A percentile compares a stretch with the other conserved stretches of the same genome.
These are phyloP conservation scores for Sarocladiaceae sp. DNA, from an alignment of 2,329 filamentous ascomycete genomes.

Conservation along the genomic window DNA sequence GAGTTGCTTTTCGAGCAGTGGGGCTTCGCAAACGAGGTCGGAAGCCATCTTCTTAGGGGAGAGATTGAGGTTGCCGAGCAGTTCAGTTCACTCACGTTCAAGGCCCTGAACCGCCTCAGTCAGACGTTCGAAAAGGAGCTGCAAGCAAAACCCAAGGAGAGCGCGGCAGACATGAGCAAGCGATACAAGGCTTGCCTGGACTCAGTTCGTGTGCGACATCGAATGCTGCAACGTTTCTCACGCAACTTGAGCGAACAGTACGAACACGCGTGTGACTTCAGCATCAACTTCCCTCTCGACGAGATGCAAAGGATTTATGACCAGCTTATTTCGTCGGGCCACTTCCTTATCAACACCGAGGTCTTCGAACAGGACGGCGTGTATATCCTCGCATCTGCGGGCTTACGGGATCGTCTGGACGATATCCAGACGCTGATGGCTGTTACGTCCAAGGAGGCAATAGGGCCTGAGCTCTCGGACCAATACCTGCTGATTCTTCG, in stretches of 20 bases:
- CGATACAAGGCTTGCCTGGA: conserved; percentile 93
- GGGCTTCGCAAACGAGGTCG: conserved; percentile 94
- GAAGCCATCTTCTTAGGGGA: conserved; percentile 82
- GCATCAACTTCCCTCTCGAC: conserved; percentile 64
- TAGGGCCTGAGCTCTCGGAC: conserved; percentile 66
- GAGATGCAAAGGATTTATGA: conserved; percentile 73
- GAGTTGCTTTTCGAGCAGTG: conserved; percentile 96
- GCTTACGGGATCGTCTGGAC: conserved; percentile 65
- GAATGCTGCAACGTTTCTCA: conserved; percentile 94
- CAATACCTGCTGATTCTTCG: conserved; percentile 75
- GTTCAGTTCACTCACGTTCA: conserved; percentile 89
- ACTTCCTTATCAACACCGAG: conserved; percentile 76
- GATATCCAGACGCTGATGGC: conserved; percentile 81
- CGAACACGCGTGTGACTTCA: conserved; percentile 94
- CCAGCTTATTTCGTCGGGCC: conserved; percentile 71
- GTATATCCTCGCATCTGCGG: conserved; percentile 78
- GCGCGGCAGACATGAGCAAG: conserved; percentile 85
- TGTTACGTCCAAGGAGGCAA: conserved; percentile 51
- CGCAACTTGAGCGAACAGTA: conserved; percentile 87
- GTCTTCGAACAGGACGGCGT: conserved; percentile 67
- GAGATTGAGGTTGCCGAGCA: conserved; percentile 97
- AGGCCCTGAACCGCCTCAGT: conserved; percentile 81
- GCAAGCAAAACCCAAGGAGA: conserved; percentile 76
- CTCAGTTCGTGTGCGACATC: conserved; percentile 89
- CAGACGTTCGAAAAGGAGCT: conserved; percentile 89